Evolutionary conservation across 2,329 filamentous ascomycete species (phyloP), one percentile per base, ranked within the genome.

Genomic region (Plenodomus lindquistii): DNA sequence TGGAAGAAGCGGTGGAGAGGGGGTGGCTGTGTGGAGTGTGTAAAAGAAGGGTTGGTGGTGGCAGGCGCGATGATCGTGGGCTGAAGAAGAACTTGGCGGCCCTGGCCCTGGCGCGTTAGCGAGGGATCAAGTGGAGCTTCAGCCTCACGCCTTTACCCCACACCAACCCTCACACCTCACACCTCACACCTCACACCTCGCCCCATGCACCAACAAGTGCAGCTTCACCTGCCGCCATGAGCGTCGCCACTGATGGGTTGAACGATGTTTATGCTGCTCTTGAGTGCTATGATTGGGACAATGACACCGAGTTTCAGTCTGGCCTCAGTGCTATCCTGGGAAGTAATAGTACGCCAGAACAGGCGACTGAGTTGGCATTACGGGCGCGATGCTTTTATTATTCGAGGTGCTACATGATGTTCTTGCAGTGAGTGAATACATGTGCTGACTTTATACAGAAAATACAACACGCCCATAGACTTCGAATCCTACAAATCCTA

Each of bases 371-470:
- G 55, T 66, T 89, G 52, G 83, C 83, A 22, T 75, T 85, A 46
- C 82, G 86, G 56, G 86, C 87, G 51, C 85, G 86, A 67, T 85
- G 81, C 69, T 89, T 87, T 73, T 90, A 88, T 73, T 87, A 85
- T 67, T 73, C 78, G 7, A 75, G 75, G 76, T 77, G n/a, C n/a
- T n/a, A n/a, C n/a, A 18, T 16, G 31, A 27, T 27, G 38, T 38
- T 42, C 27, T 31, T n/a, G 9, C 27, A 31, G 9, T 37, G 16
- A 37, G 8, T 20, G 16, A 4, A 31, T 15, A 31, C 11, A 31
- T 31, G 11, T 24, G 10, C 43, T 43, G 16, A 48, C 16, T 36
- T 7, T 27, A 54, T 56, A 6, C 60, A 72, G 75, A 38, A 76
- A 76, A 45, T 73, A 66, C 62, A 75, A 73, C 41, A 73, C 65